Base-by-base conservation (phyloP, 2,329 filamentous ascomycete species). In the Coccinonectria pachysandricola region DNA sequence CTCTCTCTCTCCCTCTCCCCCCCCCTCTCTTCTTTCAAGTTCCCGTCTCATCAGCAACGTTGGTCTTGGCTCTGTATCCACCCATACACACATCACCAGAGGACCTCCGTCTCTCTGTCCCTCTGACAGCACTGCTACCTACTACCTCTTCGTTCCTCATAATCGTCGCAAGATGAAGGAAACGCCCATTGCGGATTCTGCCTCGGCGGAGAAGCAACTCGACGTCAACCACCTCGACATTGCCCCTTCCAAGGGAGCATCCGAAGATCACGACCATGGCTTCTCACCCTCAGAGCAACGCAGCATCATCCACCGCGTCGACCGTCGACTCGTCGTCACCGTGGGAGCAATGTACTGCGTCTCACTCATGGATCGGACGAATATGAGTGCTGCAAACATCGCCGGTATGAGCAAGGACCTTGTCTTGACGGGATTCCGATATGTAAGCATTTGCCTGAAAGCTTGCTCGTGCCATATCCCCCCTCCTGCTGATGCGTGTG, bases 301-400 rank as follows among this genome's bases (percentile, higher is more conserved):
- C 47, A 66, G 57, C 21, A 82, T 91, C 43, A 72, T 86, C 21
- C 64, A 67, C 30, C 71, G 73, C 8, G 62, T 91, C 40, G 84
- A 92, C 52, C 58, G 63, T 15, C 71, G 76, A 3, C 58, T 81
- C 4, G 69, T 80, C 20, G 47, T 66, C 4, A 75, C 68, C 2
- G 68, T 74, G 4, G 76, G 76, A 12, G 47, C 66, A 37, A 68
- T 85, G 57, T 87, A 87, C 53, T 83, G 79, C 48, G 64, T 83
- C 42, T 79, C 71, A 37, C 57, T 88, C 32, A 82, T 88, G 73
- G 83, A 91, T 47, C 65, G 83, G 16, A 84, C 79, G 2, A 88
- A 88, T 52, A 56, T 87, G 48, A 71, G 71, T n/a, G 63, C 71
- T 12, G 81, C 80, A 20, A 71, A 71, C 23, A 78, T 88, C 48